Evolutionary conservation across 768 basidiomycete species (phyloP).

Genomic region (Cyathus striatus): DNA sequence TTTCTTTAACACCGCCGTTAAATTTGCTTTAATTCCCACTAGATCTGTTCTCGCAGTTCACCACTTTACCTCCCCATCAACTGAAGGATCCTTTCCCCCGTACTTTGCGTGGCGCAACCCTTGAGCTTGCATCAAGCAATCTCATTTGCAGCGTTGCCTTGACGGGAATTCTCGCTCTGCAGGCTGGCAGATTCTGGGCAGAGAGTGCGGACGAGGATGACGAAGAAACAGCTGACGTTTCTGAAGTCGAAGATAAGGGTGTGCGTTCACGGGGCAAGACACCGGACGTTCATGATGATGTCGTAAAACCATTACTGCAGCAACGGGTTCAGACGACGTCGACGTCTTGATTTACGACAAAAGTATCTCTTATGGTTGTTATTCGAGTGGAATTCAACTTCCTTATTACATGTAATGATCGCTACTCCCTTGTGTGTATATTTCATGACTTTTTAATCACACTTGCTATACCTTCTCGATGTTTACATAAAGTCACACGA

Average conservation of each 20-base stretch:
- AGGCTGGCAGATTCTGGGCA: conserved; percentile 83
- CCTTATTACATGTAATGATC: neutral
- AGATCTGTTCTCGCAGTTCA: conserved; percentile 62
- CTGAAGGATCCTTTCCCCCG: conserved; percentile 58
- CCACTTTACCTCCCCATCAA: conserved; percentile 46
- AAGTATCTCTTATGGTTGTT: neutral
- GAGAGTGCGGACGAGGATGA: conserved; percentile 66
- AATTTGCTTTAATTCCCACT: conserved; percentile 4
- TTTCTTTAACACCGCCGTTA: conserved; percentile 3
- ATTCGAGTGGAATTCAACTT: conserved; percentile 5
- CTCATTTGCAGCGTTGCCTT: conserved; percentile 85
- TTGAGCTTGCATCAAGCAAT: conserved; percentile 79
- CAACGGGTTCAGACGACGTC: conserved; percentile 14
- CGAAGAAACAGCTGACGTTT: conserved; percentile 32
- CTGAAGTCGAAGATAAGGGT: conserved; percentile 17
- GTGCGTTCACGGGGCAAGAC: conserved; percentile 24
- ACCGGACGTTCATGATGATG: conserved; percentile 23
- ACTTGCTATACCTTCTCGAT: too few species aligned
- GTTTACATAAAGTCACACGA: too few species aligned
- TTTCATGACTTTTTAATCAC: too few species aligned
- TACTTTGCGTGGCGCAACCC: conserved; percentile 53
- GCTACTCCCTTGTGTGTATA: neutral
- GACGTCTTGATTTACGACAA: conserved; percentile 3
- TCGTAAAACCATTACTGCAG: conserved; percentile 22
- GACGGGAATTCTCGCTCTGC: conserved; percentile 80